Evolutionary conservation across 345 rosid genomes (phyloP), one percentile per base, ranked within the genome.

Genomic region (Hypericum androsaemum): DNA sequence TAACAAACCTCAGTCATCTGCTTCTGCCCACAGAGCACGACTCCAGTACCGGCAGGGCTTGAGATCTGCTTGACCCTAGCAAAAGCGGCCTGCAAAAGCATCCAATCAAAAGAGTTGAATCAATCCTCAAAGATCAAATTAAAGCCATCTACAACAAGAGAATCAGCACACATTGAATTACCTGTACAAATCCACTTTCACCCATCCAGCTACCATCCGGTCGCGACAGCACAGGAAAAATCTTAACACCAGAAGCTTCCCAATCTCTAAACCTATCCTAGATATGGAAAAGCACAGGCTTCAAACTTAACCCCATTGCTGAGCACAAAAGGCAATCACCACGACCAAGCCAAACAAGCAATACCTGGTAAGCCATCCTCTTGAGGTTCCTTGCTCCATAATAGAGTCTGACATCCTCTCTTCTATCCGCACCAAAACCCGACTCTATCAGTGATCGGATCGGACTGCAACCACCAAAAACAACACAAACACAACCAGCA

Each of bases 301-400:
- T 50, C 47, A 59, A 43, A 37, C 37, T 47, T 53, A 58, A 47
- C 17, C 11, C 36, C 15, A 46, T 9, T 37, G 40, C 39, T 37
- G 41, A 53, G 6, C 49, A 5, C 52, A 49, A 52, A 45, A 10
- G 32, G 40, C 12, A 43, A 48, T 3, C 8, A 46, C 1, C 14
- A 46, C 14, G 49, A 13, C 36, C 12, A 43, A 56, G 22, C 13
- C 15, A 15, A 60, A 5, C 74, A 62, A 72, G 32, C 32, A 1
- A 22, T 22, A 92, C 98, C 95, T 85, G 95, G 61, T 88, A 92
- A 57, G 97, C 98, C 95, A 92, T 88, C 68, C 95, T 85, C 66
- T 61, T 68, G 22, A 92, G 87, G 76, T 80, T 92, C 77, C 97
- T 80, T 43, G 90, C 96, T 28, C 97, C 97, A 52, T 92, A 92